Evolutionary conservation across 257 asterid genomes (phyloP), one percentile per base, ranked within the genome.

Genomic region (Verbascum thapsus): DNA sequence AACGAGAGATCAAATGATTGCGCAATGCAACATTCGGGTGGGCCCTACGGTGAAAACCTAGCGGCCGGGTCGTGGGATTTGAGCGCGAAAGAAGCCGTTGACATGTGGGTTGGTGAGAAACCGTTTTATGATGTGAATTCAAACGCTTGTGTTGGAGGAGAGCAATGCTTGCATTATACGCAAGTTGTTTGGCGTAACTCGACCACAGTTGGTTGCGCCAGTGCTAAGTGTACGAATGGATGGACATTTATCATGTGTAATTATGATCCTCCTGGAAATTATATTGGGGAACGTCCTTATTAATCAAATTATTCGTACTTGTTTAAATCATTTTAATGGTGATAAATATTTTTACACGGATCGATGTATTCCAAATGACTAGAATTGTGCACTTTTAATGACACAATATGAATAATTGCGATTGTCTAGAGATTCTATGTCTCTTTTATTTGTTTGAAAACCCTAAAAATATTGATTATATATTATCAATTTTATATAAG

Each of bases 31-130:
- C 85, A 82, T 26, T 87, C 91, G 0, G 0, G 0, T 0, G 81
- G 89, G 0, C 62, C 70, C 1, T 82, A 84, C 6, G 95, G 95
- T 0, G 95, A 87, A 38, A 87, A 84, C 73, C 45, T 84, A 0
- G 82, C 87, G 0, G 72, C 44, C 1, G 91, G 83, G 1, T 42
- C 51, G 0, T 70, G 80, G 52, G 41, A 52, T 3, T 13, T 83
- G 7, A 71, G 72, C 0, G 86, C 80, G 3, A 47, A 64, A 7
- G 68, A 32, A 7, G 85, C 81, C 0, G 80, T 76, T 12, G 50
- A 38, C 0, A 43, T 86, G 75, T 86, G 90, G 86, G 51, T 66
- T 0, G 68, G 30, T 0, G 90, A 86, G 77, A 77, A 73, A 78
- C 38, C n/a, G 0, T 11, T 34, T 17, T 80, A 76, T 9, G 61